Evolutionary conservation across 768 basidiomycete species (phyloP).

Genomic region (Phallus indusiatus): DNA sequence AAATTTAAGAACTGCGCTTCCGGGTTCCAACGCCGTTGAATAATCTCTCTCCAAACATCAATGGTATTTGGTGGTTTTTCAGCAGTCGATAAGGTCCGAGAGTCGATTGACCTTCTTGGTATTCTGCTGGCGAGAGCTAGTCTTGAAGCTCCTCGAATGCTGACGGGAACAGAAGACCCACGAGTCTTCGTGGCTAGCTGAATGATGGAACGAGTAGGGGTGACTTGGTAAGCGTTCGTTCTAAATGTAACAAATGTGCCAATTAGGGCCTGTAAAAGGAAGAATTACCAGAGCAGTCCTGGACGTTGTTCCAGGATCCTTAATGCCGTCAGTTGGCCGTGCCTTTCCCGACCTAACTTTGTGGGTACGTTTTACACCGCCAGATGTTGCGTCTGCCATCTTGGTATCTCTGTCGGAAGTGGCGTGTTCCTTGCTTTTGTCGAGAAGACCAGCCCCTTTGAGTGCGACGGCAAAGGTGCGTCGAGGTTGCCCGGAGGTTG

Average conservation of each 20-base stretch:
- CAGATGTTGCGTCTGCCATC: slow-evolving; percentile 3
- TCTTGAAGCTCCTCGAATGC: slow-evolving; percentile 6
- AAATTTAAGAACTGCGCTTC: slow-evolving; percentile 68
- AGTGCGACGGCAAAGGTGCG: slow-evolving; percentile 6
- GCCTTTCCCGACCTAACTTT: slow-evolving; percentile 6
- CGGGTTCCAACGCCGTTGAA: slow-evolving; percentile 62
- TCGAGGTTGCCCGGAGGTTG: slow-evolving; percentile 6
- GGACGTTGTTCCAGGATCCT: slow-evolving; percentile 8
- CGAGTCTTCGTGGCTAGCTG: slow-evolving; percentile 5
- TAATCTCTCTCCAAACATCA: slow-evolving; percentile 69
- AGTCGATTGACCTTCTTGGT: background rate
- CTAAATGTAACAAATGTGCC: background rate
- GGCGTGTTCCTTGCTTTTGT: background rate
- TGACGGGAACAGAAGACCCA: background rate
- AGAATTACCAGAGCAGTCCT: slow-evolving; percentile 9
- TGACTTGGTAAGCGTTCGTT: background rate
- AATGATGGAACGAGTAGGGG: background rate
- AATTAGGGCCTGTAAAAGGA: background rate
- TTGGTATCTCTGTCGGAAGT: slow-evolving; percentile 2
- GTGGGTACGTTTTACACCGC: slow-evolving; percentile 5
- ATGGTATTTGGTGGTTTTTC: slow-evolving; percentile 26
- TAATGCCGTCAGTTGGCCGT: background rate
- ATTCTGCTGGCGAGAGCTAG: background rate
- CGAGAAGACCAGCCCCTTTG: slow-evolving; percentile 5
- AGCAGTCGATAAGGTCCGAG: background rate